Conservation (phyloP, 371 early-diverging fungal genomes). For the Mucor saturninus region DNA sequence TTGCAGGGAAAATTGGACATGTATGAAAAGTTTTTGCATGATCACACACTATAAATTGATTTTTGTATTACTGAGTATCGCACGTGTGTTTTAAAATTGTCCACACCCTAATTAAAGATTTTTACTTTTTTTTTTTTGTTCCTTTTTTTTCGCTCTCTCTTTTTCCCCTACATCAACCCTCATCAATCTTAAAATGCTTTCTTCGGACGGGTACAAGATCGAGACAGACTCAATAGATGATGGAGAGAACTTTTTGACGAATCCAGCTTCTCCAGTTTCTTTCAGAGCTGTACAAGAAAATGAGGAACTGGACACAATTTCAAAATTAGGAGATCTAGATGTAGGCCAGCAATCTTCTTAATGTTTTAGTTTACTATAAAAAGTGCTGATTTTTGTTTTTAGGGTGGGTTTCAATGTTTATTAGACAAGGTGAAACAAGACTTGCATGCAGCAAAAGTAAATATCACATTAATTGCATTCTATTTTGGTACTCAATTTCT, state of each 20-base stretch:
- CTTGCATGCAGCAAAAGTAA: conserved; percentile 46
- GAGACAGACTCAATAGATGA: neutral
- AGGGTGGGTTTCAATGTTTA: conserved; percentile 48
- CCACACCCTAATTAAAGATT: neutral
- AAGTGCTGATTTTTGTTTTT: neutral
- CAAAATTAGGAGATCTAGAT: conserved; percentile 24
- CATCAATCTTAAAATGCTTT: neutral
- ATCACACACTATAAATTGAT: conserved; percentile 13
- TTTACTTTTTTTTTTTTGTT: neutral
- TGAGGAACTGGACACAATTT: conserved; percentile 4
- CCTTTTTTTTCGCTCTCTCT: conserved; percentile 8
- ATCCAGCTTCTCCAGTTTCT: too few relatives aligned
- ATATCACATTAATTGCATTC: neutral
- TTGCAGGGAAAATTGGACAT: conserved; percentile 30
- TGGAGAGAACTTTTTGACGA: neutral
- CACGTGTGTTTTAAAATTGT: conserved; percentile 8
- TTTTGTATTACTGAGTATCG: neutral
- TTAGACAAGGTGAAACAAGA: conserved; percentile 53
- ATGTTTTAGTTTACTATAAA: too few relatives aligned
- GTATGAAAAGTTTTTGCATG: conserved; percentile 38
- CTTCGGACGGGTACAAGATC: neutral
- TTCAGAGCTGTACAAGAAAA: too few relatives aligned
- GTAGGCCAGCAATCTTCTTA: conserved; percentile 2
- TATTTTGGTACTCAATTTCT: neutral
- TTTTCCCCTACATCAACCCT: neutral